Conservation (phyloP, 2,329 filamentous ascomycete species). For the Colletotrichum sp. region DNA sequence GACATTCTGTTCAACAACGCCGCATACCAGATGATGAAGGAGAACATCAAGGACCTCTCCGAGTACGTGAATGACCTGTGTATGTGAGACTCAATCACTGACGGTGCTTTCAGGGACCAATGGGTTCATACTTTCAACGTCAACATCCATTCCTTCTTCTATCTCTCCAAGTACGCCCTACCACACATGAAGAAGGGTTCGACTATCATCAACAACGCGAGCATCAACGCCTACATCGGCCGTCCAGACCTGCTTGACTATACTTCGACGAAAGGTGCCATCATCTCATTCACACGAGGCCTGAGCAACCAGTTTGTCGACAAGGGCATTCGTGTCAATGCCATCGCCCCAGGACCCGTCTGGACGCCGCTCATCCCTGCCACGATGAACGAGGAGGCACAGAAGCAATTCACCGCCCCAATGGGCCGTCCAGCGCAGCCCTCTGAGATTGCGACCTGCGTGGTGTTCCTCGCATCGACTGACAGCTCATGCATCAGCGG, state of each 20-base stretch:
- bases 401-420: slow-evolving; percentile 75
- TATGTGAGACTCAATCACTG: background rate
- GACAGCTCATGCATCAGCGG: slow-evolving; percentile 79
- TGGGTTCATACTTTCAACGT: slow-evolving; percentile 82
- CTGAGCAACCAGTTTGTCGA: slow-evolving; percentile 76
- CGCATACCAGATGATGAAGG: slow-evolving; percentile 70
- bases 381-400: slow-evolving; percentile 73
- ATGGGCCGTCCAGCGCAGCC: slow-evolving; percentile 82
- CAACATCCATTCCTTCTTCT: slow-evolving; percentile 86
- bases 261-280: slow-evolving; percentile 79
- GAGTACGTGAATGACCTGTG: slow-evolving; percentile 55
- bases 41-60: slow-evolving; percentile 72
- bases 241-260: slow-evolving; percentile 83
- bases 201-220: slow-evolving; percentile 85
- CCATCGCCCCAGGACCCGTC: slow-evolving; percentile 78
- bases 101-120: slow-evolving; percentile 62
- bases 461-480: slow-evolving; percentile 78
- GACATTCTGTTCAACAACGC: slow-evolving; percentile 80
- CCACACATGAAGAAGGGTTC: slow-evolving; percentile 77
- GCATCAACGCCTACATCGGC: slow-evolving; percentile 83
- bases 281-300: slow-evolving; percentile 79
- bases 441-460: slow-evolving; percentile 80
- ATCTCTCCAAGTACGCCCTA: slow-evolving; percentile 77
- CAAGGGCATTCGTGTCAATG: slow-evolving; percentile 78
- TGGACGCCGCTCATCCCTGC: slow-evolving; percentile 79